A percentile compares a stretch with the other conserved stretches of the same genome.
Conservation (phyloP, 2,329 filamentous ascomycete genomes). For the Fusarium cyanostomum region DNA sequence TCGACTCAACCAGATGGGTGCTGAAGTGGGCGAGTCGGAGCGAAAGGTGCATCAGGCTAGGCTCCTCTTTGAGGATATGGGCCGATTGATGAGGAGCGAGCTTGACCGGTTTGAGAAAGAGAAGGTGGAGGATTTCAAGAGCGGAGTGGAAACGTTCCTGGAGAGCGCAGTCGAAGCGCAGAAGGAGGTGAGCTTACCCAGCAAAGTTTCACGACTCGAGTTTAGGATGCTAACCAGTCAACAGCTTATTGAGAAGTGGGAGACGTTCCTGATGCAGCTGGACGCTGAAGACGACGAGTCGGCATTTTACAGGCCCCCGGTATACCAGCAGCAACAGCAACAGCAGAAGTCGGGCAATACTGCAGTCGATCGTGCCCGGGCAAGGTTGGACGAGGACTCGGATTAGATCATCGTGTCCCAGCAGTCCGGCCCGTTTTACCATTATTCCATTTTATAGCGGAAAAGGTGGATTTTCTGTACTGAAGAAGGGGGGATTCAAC, state of each 20-base stretch:
- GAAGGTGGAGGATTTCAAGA: constrained; percentile 99
- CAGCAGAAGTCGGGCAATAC: constrained; percentile 64
- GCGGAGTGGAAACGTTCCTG: constrained; percentile 94
- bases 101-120: constrained; percentile 94
- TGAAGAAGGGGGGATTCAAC: constrained; percentile 17
- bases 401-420: constrained; percentile 53
- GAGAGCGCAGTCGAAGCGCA: constrained; percentile 98
- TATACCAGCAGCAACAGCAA: constrained; percentile 60
- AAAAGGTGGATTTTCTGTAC: background rate
- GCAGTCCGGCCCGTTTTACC: constrained; percentile 16
- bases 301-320: constrained; percentile 71
- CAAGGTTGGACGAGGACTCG: constrained; percentile 68
- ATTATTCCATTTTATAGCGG: constrained; percentile 26
- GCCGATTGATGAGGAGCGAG: constrained; percentile 87
- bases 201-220: too few species aligned
- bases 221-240: constrained; percentile 37
- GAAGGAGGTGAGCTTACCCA: constrained; percentile 79
- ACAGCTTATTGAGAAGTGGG: constrained; percentile 87
- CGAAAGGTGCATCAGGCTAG: constrained; percentile 90
- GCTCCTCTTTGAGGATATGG: constrained; percentile 96
- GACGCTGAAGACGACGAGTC: constrained; percentile 90
- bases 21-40: constrained; percentile 95
- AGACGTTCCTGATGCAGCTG: constrained; percentile 95
- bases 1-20: constrained; percentile 88
- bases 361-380: constrained; percentile 68